These are phyloP conservation scores for Coniosporium apollinis DNA, from an alignment of 495 filamentous ascomycete species.

Conservation along the genomic window DNA sequence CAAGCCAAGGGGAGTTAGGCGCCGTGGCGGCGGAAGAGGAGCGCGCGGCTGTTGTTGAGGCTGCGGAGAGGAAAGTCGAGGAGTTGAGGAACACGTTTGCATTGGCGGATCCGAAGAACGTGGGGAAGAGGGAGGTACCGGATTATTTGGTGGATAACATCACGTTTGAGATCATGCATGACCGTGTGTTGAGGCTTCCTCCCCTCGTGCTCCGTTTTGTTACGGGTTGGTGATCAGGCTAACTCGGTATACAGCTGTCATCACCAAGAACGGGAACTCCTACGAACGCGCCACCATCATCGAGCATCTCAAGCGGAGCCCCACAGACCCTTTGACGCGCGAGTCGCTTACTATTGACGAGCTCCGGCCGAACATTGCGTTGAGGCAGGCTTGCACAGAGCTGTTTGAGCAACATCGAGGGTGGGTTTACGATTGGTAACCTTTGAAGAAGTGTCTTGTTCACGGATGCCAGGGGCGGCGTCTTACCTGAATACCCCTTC, in stretches of 20 bases:
- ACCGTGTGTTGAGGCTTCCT: conserved; percentile 55
- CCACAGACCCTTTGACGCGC: conserved; percentile 69
- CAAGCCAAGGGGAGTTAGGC: conserved; percentile 12
- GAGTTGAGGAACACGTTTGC: conserved; percentile 46
- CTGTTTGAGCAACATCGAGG: conserved; percentile 68
- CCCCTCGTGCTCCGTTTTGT: neutral
- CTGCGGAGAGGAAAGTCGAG: conserved; percentile 41
- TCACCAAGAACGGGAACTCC: conserved; percentile 69
- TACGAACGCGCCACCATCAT: conserved; percentile 81
- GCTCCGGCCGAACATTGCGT: conserved; percentile 65
- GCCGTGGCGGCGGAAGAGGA: conserved; percentile 32
- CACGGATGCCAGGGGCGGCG: too few relatives aligned
- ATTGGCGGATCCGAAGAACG: conserved; percentile 35
- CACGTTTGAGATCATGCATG: conserved; percentile 81
- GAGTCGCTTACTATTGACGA: conserved; percentile 52
- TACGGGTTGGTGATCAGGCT: too few relatives aligned
- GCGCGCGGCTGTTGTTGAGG: conserved; percentile 31
- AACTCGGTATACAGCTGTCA: conserved; percentile 20
- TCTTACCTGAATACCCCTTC: too few relatives aligned
- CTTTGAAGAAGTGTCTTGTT: too few relatives aligned
- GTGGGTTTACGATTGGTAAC: conserved; percentile 84
- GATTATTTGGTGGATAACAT: conserved; percentile 84
- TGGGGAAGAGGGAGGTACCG: conserved; percentile 47
- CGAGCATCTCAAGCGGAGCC: conserved; percentile 62
- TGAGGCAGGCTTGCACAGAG: conserved; percentile 69